Evolutionary conservation across 768 basidiomycete genomes (phyloP), one percentile per base, ranked within the genome.

Genomic region (Mycena rosella): DNA sequence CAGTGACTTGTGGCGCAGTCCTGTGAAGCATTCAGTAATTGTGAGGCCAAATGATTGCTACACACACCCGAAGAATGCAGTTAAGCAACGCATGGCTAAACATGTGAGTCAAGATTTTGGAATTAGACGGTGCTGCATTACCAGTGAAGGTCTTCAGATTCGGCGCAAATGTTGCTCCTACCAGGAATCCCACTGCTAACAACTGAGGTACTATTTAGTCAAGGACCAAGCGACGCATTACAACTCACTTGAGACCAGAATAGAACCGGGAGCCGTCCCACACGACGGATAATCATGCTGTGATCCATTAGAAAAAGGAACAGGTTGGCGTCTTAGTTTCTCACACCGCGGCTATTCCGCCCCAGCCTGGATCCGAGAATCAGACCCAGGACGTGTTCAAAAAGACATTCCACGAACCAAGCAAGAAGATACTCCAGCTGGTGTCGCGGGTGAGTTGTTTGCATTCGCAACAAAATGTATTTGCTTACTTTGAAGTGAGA

Each of bases 361-460:
- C 65, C 63, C 60, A 70, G 27, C 63, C 69, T 77, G 45, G 17
- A 14, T 22, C 3, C 30, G 7, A 60, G n/a, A 62, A 47, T 51
- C 27, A 60, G 52, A 27, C 15, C 3, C 13, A 64, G 45, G 60
- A 34, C 44, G 38, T 3, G n/a, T 22, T 26, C 49, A 29, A n/a
- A 34, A 29, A 20, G 20, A 51, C 45, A 32, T 36, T 40, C 15
- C 32, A 68, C 77, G 30, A 42, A 87, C 88, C 88, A 18, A 89
- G 75, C 11, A 89, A 76, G 75, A 89, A 90, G 62, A 90, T 89
- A 70, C 87, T 89, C 89, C 88, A 90, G 73, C 88, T 90, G n/a
- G 44, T 5, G 27, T n/a, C 14, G n/a, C 29, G 5, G 24, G 53
- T 74, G 18, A 68, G 65, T 59, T 15, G 5, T 14, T 34, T 62